A percentile compares a stretch with the other conserved stretches of the same genome.
Evolutionary conservation across 1,139 yeast genomes (phyloP).

Genomic region (Meyerozyma sp.): DNA sequence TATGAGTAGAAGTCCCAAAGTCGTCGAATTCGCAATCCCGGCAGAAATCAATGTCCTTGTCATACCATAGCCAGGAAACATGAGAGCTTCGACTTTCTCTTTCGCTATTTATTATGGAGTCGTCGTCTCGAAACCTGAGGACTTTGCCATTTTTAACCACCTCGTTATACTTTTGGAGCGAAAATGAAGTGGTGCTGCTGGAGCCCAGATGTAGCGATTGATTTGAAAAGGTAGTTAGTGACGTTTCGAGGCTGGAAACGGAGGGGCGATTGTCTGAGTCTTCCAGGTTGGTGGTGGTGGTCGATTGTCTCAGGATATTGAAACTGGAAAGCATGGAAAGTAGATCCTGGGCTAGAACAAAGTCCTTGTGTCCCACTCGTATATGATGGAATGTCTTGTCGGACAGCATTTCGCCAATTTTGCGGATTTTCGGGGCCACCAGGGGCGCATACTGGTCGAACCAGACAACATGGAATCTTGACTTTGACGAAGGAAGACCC

Average conservation of each 20-base stretch:
- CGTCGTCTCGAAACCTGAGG: conserved; percentile 15
- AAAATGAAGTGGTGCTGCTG: conserved; percentile 8
- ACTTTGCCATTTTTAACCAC: conserved; percentile 4
- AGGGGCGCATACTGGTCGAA: conserved; percentile 16
- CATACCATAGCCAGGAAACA: conserved; percentile 35
- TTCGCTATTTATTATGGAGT: conserved; percentile 11
- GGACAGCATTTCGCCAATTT: conserved; percentile 6
- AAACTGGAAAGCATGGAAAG: conserved; percentile 17
- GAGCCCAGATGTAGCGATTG: conserved; percentile 10
- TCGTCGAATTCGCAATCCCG: conserved; percentile 18
- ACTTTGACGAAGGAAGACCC: conserved; percentile 24
- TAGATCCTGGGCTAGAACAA: conserved; percentile 21
- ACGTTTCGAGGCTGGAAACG: conserved; percentile 10
- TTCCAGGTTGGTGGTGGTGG: neutral
- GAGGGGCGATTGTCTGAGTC: conserved; percentile 8
- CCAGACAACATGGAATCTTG: conserved; percentile 21
- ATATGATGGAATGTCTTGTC: conserved; percentile 25
- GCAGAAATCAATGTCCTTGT: conserved; percentile 26
- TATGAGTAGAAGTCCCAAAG: conserved; percentile 6
- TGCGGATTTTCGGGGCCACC: conserved; percentile 6
- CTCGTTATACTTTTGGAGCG: conserved; percentile 2
- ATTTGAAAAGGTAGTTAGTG: conserved; percentile 9
- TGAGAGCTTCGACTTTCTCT: neutral
- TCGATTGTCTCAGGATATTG: neutral
- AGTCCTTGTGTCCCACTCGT: conserved; percentile 25